Evolutionary conservation across 768 basidiomycete species (phyloP).

Genomic region (Naganishia onofrii): DNA sequence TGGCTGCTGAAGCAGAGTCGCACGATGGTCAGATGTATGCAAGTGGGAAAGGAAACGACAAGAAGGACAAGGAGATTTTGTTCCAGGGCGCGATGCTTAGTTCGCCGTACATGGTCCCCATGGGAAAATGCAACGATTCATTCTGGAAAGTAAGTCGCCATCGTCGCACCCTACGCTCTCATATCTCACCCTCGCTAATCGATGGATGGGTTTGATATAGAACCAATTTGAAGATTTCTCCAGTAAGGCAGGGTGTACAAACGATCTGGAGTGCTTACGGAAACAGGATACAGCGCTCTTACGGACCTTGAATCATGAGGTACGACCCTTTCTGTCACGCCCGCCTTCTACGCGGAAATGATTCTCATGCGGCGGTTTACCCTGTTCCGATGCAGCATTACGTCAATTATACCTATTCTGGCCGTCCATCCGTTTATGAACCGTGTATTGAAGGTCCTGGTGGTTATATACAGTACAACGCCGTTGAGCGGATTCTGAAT

Average conservation of each 20-base stretch:
- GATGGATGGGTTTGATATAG: not conserved
- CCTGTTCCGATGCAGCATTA: conserved; percentile 1
- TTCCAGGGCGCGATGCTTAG: conserved; percentile 24
- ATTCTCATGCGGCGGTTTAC: too few relatives aligned
- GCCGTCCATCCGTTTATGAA: conserved; percentile 24
- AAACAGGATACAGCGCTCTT: conserved; percentile 3
- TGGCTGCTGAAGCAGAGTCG: conserved; percentile 6
- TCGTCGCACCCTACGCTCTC: not conserved
- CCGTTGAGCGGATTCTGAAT: conserved; percentile 10
- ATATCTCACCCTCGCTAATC: not conserved
- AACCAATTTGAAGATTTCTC: conserved; percentile 26
- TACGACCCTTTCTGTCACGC: not conserved
- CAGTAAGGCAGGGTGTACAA: conserved; percentile 11
- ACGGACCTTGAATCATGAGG: conserved; percentile 24
- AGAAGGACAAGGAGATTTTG: not conserved
- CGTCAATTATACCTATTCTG: conserved; percentile 20
- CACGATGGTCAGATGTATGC: not conserved
- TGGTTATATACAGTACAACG: conserved; percentile 21
- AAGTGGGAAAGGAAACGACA: not conserved
- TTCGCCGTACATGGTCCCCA: conserved; percentile 25
- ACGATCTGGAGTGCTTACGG: conserved; percentile 24
- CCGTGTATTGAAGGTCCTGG: conserved; percentile 27
- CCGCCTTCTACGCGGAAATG: too few relatives aligned
- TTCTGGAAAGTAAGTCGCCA: conserved; percentile 24
- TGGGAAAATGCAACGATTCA: conserved; percentile 14